Conservation (phyloP, 139 green algal genomes). For the Picochlorum sp. region DNA sequence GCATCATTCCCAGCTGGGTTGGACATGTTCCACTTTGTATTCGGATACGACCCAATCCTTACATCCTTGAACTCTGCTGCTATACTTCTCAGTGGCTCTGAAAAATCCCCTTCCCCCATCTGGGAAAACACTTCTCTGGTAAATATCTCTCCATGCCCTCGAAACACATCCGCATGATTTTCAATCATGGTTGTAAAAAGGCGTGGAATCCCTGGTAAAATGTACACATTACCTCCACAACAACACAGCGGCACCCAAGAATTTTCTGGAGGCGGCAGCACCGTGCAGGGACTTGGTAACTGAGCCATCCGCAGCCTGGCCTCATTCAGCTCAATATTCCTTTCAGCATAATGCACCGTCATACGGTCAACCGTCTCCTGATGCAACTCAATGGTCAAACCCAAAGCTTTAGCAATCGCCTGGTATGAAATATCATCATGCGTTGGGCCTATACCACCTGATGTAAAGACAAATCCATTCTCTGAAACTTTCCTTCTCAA, state of each 20-base stretch:
- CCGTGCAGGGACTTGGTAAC: constrained; percentile 12
- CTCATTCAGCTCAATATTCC: constrained; percentile 67
- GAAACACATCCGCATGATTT: constrained; percentile 37
- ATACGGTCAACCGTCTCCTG: constrained; percentile 54
- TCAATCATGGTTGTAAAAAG: constrained; percentile 64
- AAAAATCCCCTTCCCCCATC: constrained; percentile 39
- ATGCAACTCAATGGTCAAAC: constrained; percentile 41
- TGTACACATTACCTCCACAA: constrained; percentile 24
- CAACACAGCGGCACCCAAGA: constrained; percentile 68
- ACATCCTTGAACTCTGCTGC: constrained; percentile 25
- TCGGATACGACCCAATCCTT: constrained; percentile 44
- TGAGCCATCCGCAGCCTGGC: constrained; percentile 65
- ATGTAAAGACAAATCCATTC: constrained; percentile 61
- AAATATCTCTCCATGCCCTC: constrained; percentile 8
- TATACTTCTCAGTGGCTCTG: constrained; percentile 19
- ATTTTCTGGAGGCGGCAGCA: constrained; percentile 26
- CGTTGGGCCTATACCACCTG: constrained; percentile 76
- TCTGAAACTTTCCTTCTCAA: constrained; percentile 44
- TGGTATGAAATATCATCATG: constrained; percentile 86
- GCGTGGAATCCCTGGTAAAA: constrained; percentile 66
- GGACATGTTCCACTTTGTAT: constrained; percentile 14
- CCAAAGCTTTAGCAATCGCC: constrained; percentile 46
- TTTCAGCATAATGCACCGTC: constrained; percentile 43
- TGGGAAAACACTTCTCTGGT: constrained; percentile 21
- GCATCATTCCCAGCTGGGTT: constrained; percentile 1